phyloP scores from a whole-genome alignment of 192 early-diverging fungal genomes.

The Chytriomyces confervae region DNA sequence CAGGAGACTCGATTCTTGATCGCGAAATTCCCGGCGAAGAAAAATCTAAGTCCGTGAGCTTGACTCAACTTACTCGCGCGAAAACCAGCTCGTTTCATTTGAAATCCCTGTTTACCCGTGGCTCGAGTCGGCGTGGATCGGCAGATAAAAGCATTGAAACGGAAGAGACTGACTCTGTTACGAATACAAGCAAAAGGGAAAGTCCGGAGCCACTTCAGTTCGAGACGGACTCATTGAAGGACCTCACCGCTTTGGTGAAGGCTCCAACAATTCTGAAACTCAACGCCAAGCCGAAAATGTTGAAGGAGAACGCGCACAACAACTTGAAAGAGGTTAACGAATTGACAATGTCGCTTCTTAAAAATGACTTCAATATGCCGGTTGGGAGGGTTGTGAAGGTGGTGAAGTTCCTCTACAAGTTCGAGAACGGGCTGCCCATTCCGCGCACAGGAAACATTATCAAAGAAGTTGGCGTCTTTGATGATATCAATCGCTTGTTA shows the following conservation, averaged over 20 bases:
- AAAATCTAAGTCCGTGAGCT: background rate
- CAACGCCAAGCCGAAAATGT: slow-evolving; percentile 8
- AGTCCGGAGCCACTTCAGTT: background rate
- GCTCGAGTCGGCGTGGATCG: background rate
- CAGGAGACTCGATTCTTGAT: background rate
- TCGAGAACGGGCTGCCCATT: slow-evolving; percentile 37
- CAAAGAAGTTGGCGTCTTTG: slow-evolving; percentile 15
- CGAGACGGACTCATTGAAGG: background rate
- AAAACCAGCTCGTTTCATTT: background rate
- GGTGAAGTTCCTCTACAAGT: slow-evolving; percentile 26
- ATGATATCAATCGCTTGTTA: slow-evolving; percentile 16
- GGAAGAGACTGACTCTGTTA: background rate
- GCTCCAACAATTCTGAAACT: background rate
- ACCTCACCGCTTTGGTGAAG: background rate
- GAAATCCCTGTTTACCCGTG: background rate
- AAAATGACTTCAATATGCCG: slow-evolving; percentile 34
- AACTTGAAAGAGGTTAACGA: slow-evolving; percentile 30
- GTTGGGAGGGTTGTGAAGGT: slow-evolving; percentile 13
- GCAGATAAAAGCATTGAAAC: background rate
- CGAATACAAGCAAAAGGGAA: background rate
- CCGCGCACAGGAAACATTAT: slow-evolving; percentile 33
- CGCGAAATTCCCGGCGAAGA: background rate
- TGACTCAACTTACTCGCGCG: background rate
- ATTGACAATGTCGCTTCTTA: slow-evolving; percentile 8
- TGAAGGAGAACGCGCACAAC: slow-evolving; percentile 10